Evolutionary conservation across 345 rosid species (phyloP).

Genomic region (Erysimum cheiranthoides): DNA sequence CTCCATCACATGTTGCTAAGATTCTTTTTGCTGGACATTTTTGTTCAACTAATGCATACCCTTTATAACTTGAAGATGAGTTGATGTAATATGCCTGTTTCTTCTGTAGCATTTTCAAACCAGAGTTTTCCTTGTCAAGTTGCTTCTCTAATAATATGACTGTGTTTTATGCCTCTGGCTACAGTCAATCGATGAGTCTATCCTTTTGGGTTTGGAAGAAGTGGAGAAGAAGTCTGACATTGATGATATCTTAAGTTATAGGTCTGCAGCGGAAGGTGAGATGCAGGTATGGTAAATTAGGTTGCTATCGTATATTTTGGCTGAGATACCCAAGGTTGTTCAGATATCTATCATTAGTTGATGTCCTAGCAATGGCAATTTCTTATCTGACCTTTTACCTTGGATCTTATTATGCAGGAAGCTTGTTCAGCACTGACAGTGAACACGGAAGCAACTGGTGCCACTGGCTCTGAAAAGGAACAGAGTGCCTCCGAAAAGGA

Average conservation of each 20-base stretch:
- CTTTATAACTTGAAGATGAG: constrained; percentile 23
- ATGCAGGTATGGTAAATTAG: constrained; percentile 69
- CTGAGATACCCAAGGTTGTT: constrained; percentile 25
- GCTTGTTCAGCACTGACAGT: constrained; percentile 48
- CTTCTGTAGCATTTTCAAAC: constrained; percentile 6
- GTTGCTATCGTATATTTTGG: constrained; percentile 17
- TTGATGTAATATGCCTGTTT: constrained; percentile 20
- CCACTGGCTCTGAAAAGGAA: constrained; percentile 54
- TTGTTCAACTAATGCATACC: not conserved
- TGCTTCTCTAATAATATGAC: constrained; percentile 34
- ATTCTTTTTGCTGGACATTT: constrained; percentile 18
- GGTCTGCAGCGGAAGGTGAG: constrained; percentile 85
- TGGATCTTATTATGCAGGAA: constrained; percentile 56
- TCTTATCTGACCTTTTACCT: constrained; percentile 15
- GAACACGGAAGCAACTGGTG: constrained; percentile 44
- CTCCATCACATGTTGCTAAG: constrained; percentile 24
- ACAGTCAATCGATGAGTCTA: constrained; percentile 69
- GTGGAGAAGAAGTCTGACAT: constrained; percentile 87
- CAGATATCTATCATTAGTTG: constrained; percentile 7
- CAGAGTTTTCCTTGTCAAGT: constrained; percentile 19
- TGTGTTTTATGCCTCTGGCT: constrained; percentile 42
- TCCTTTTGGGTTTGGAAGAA: constrained; percentile 78
- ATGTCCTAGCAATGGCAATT: constrained; percentile 24
- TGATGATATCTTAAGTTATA: constrained; percentile 82
- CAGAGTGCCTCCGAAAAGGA: constrained; percentile 59